These are phyloP conservation scores for Fusarium chlamydosporum DNA, from an alignment of 2,329 filamentous ascomycete species.

Conservation along the genomic window DNA sequence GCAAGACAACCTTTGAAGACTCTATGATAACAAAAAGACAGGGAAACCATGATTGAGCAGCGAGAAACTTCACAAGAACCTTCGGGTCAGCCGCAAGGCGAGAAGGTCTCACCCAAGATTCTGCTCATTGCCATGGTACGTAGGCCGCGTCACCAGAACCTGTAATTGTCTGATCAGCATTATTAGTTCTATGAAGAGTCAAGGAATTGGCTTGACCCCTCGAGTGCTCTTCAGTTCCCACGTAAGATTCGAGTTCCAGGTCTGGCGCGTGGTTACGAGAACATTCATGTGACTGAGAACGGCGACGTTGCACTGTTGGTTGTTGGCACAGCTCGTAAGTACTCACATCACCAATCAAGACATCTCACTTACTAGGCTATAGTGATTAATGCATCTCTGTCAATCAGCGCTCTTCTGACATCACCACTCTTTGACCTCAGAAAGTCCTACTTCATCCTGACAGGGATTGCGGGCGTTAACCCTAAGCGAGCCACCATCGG, in stretches of 20 bases:
- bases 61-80: not conserved
- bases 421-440: conserved; percentile 37
- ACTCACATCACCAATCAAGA: fast-evolving
- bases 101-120: conserved; percentile 24
- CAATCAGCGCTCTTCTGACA: conserved; percentile 28
- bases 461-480: conserved; percentile 42
- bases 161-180: not conserved
- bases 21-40: fast-evolving
- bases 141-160: fast-evolving
- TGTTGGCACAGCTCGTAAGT: conserved; percentile 34
- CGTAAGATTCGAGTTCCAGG: conserved; percentile 31
- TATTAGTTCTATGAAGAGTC: conserved; percentile 35
- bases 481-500: conserved; percentile 43
- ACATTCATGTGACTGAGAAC: conserved; percentile 22
- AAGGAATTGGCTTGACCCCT: conserved; percentile 23
- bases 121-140: conserved; percentile 38
- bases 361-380: fast-evolving
- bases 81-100: not conserved
- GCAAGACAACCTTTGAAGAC: not conserved
- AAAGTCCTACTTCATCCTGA: conserved; percentile 42
- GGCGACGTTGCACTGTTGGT: conserved; percentile 31
- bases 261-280: conserved; percentile 29
- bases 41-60: not conserved
- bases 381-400: conserved; percentile 41
- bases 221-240: conserved; percentile 23